Conservation (phyloP, 306 rosid genomes). For the Lupinus albus region DNA sequence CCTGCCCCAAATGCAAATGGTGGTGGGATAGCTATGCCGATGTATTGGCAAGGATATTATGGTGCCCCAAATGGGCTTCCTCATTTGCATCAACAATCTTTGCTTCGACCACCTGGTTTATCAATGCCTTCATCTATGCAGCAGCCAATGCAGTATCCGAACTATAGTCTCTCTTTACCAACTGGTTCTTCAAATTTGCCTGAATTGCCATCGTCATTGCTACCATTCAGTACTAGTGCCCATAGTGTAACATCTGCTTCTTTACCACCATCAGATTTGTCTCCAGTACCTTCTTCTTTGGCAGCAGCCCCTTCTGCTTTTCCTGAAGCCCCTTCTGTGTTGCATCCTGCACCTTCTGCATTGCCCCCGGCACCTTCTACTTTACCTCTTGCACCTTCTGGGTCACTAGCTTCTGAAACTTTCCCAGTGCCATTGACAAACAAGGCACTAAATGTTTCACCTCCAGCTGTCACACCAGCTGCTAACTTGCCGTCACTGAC, state of each 20-base stretch:
- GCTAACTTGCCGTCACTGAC: conserved; percentile 56
- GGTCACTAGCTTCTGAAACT: conserved; percentile 57
- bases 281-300: conserved; percentile 42
- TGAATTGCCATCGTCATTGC: conserved; percentile 60
- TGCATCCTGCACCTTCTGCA: conserved; percentile 28
- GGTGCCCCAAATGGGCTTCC: conserved; percentile 83
- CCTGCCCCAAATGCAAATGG: conserved; percentile 74
- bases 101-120: conserved; percentile 84
- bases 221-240: conserved; percentile 51
- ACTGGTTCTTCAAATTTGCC: conserved; percentile 66
- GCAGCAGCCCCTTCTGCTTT: conserved; percentile 44
- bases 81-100: conserved; percentile 75
- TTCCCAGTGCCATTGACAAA: conserved; percentile 52
- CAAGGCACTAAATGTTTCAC: conserved; percentile 55
- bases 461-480: conserved; percentile 48
- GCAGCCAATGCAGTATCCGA: conserved; percentile 82
- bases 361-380: conserved; percentile 35
- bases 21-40: conserved; percentile 78
- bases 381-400: conserved; percentile 40
- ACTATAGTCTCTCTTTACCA: conserved; percentile 58
- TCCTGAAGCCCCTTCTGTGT: conserved; percentile 38
- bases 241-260: conserved; percentile 52
- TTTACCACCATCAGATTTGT: conserved; percentile 42
- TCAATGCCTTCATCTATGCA: conserved; percentile 74
- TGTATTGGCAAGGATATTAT: conserved; percentile 98